Base-by-base conservation (phyloP, 345 rosid species). In the Barbarea vulgaris region DNA sequence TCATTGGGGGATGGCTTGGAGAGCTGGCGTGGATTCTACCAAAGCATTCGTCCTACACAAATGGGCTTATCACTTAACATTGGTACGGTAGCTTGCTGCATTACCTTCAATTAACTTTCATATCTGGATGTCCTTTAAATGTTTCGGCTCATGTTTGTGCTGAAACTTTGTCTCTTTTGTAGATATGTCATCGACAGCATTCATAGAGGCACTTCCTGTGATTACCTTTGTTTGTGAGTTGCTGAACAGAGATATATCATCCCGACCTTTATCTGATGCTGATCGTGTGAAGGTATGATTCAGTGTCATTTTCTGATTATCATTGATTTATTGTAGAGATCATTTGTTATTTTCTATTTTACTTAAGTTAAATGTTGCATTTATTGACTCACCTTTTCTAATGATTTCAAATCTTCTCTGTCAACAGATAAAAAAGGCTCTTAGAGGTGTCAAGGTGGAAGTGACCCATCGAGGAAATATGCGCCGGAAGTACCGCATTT, bases 131-230 rank as follows among this genome's bases (percentile, higher is more conserved):
- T 41, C 66, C 27, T 57, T 37, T 34, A 17, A 36, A 61, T 72
- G 44, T 58, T 46, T 47, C 47, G 25, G 25, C 74, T 36, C 55
- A 74, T 10, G 25, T 24, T 31, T 56, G 44, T 37, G n/a, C 37
- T 80, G 28, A 11, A 18, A 27, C 62, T 64, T 79, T 78, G 52
- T 56, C 33, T 64, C 41, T 33, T 60, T 17, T 79, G 65, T 86
- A 93, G 97, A 93, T 87, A 91, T 91, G 98, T 91, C 98, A 41
- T 91, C 97, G 8, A 93, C 98, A 60, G 98, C 98, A 11, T 93
- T 93, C 76, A 93, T 93, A 62, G 98, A 91, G 86, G 90, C 98
- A 24, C 80, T 85, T 67, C 90, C 93, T 7, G 98, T 91, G 37
- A 85, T 87, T 79, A 88, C 80, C 0, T 93, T 93, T 73, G 97